phyloP scores from a whole-genome alignment of 495 filamentous ascomycete species.

The Pseudotulostoma volvatum region DNA sequence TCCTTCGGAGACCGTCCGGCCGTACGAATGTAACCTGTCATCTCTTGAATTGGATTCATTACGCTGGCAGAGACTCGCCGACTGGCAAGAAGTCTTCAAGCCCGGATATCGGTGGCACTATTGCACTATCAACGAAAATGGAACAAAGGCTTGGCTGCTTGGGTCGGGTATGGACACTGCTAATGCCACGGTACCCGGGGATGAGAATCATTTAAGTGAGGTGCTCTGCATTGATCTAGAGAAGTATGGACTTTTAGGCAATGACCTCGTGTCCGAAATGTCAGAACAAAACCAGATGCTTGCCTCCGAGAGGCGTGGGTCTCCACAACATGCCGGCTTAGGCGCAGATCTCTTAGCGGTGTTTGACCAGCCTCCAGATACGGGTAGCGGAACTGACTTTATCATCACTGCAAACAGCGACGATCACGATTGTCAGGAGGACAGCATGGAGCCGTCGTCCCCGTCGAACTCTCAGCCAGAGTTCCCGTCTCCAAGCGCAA shows the following conservation, averaged over 20 bases:
- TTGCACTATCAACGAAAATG: conserved; percentile 80
- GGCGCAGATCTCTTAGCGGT: conserved; percentile 66
- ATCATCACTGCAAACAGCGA: conserved; percentile 62
- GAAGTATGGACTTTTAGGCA: conserved; percentile 74
- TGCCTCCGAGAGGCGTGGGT: conserved; percentile 30
- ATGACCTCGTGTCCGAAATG: conserved; percentile 46
- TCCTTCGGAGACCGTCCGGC: conserved; percentile 65
- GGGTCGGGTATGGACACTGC: conserved; percentile 62
- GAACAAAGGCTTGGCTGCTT: conserved; percentile 91
- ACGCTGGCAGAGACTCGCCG: conserved; percentile 84
- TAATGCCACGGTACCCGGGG: conserved; percentile 31
- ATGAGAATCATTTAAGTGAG: conserved; percentile 85
- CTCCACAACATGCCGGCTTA: conserved; percentile 40
- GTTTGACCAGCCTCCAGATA: conserved; percentile 69
- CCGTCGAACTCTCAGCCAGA: conserved; percentile 24
- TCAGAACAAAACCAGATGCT: conserved; percentile 39
- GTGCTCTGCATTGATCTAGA: conserved; percentile 80
- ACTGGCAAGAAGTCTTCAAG: conserved; percentile 82
- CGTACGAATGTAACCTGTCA: conserved; percentile 77
- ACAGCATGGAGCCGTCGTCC: conserved; percentile 17
- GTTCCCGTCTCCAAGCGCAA: conserved; percentile 44
- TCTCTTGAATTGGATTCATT: conserved; percentile 71
- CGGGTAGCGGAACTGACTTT: conserved; percentile 71
- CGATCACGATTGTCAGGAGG: conserved; percentile 43
- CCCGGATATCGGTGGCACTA: conserved; percentile 91